Evolutionary conservation across 2,329 filamentous ascomycete genomes (phyloP).

Genomic region (Pseudogymnoascus sp.): DNA sequence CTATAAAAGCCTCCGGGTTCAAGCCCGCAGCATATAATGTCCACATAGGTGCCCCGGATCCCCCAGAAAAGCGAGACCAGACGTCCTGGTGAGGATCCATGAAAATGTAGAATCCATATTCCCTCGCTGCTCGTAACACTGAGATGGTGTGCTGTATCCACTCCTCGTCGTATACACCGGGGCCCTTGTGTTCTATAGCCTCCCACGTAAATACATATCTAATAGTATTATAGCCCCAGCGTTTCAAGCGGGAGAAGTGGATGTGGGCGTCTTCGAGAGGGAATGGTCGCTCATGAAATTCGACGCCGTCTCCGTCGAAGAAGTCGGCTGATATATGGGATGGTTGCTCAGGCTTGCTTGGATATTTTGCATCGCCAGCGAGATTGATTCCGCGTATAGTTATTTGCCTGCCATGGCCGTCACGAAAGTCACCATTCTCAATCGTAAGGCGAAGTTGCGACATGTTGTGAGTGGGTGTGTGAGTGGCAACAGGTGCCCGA

Average conservation of each 20-base stretch:
- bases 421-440: constrained; percentile 77
- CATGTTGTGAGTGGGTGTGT: constrained; percentile 43
- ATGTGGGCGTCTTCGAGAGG: constrained; percentile 69
- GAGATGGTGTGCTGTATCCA: constrained; percentile 90
- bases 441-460: constrained; percentile 69
- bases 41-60: constrained; percentile 95
- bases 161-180: constrained; percentile 85
- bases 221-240: constrained; percentile 93
- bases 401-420: constrained; percentile 73
- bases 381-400: constrained; percentile 90
- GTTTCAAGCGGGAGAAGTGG: constrained; percentile 78
- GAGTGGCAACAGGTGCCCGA: background rate
- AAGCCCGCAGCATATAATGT: constrained; percentile 90
- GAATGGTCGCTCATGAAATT: constrained; percentile 82
- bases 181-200: constrained; percentile 88
- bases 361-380: constrained; percentile 83
- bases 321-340: constrained; percentile 73
- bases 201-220: constrained; percentile 98
- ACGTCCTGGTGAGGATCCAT: constrained; percentile 99
- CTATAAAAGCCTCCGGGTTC: constrained; percentile 75
- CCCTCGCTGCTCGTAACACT: constrained; percentile 72
- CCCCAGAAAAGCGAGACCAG: constrained; percentile 91
- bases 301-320: constrained; percentile 87
- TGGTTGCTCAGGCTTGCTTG: constrained; percentile 69
- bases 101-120: constrained; percentile 91